These are phyloP conservation scores for Gnaphalium uliginosum DNA, from an alignment of 129 eudicot species.

Conservation along the genomic window DNA sequence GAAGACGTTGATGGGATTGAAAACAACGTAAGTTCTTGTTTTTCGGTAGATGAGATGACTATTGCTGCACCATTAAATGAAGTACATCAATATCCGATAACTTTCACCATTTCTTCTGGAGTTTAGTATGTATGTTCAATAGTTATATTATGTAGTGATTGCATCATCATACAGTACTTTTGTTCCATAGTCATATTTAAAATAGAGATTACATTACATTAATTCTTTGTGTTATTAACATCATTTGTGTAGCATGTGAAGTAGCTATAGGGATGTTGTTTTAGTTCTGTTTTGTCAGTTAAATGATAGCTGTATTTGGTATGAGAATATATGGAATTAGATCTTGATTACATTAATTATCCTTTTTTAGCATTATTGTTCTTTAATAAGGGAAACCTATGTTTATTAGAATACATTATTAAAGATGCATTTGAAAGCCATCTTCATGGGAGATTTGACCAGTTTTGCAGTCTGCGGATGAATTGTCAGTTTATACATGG, in stretches of 20 bases:
- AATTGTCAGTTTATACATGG: not conserved
- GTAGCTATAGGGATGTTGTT: not conserved
- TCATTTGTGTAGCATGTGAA: constrained; percentile 7
- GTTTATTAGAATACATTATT: not conserved
- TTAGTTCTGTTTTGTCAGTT: not conserved
- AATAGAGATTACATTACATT: constrained; percentile 22
- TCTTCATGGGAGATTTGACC: not conserved
- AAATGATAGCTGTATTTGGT: constrained; percentile 2
- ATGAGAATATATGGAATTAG: constrained; percentile 7
- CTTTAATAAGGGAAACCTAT: not conserved
- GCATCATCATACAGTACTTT: constrained; percentile 1
- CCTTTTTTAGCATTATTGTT: constrained; percentile 9
- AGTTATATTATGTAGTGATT: constrained; percentile 13
- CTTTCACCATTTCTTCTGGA: constrained; percentile 41
- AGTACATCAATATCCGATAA: constrained; percentile 40
- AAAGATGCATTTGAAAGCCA: not conserved
- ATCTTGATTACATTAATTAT: not conserved
- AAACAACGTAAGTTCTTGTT: constrained; percentile 28
- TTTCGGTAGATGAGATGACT: constrained; percentile 18
- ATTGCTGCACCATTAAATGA: constrained; percentile 20
- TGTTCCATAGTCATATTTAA: constrained; percentile 24
- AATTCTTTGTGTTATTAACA: constrained; percentile 28
- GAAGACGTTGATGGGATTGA: constrained; percentile 37
- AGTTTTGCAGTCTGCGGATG: not conserved
- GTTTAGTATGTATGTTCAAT: constrained; percentile 26